Percentiles rank a stretch among this genome's conserved stretches.
Conservation (phyloP, 148 eudicot species). For the Drosera capensis region DNA sequence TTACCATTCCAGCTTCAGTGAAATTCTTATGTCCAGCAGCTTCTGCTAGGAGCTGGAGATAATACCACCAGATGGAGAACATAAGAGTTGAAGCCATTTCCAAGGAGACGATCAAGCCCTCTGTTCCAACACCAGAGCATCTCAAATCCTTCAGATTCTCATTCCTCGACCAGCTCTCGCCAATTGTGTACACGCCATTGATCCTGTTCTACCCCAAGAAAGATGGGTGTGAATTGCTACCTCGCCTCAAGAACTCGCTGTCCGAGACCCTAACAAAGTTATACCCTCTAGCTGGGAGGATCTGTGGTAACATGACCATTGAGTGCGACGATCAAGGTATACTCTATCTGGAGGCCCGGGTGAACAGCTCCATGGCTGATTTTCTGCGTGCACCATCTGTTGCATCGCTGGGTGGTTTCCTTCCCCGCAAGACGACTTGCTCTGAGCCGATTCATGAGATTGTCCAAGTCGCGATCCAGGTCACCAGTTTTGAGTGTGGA, state of each 20-base stretch:
- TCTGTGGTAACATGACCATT: background rate
- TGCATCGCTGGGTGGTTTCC: background rate
- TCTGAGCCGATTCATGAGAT: background rate
- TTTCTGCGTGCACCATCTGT: background rate
- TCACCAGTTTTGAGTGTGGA: background rate
- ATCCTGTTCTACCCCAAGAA: background rate
- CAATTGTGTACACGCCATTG: background rate
- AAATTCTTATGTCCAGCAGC: no score
- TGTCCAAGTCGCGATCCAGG: background rate
- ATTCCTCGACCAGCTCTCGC: constrained; percentile 21
- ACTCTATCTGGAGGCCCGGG: background rate
- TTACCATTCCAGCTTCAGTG: no score
- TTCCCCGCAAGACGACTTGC: background rate
- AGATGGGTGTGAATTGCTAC: background rate
- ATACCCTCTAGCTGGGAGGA: background rate
- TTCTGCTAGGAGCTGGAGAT: no score
- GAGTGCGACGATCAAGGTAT: background rate
- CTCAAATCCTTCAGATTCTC: constrained; percentile 17
- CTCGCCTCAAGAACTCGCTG: background rate
- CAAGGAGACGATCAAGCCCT: constrained; percentile 24
- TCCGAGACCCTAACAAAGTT: background rate
- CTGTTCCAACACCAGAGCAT: constrained; percentile 15
- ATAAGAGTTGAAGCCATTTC: constrained; percentile 1
- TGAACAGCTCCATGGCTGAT: background rate
- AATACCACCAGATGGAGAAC: background rate